Evolutionary conservation across 257 asterid genomes (phyloP).

Genomic region (Rehmannia glutinosa): DNA sequence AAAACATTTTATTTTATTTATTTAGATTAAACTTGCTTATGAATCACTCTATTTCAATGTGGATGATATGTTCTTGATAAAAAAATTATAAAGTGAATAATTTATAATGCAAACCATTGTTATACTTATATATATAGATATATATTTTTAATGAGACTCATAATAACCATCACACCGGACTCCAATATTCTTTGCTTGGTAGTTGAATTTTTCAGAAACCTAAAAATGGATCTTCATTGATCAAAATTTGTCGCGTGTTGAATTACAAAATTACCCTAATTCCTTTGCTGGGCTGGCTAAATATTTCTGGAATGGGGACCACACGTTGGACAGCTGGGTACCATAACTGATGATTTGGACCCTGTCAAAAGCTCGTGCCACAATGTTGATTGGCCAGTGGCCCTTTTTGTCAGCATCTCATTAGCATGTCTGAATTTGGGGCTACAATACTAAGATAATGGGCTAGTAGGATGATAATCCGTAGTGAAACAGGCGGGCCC

Average conservation of each 20-base stretch:
- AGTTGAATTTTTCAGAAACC: slow-evolving; percentile 19
- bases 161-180: slow-evolving; percentile 6
- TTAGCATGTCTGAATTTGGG: neutral
- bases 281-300: slow-evolving; percentile 19
- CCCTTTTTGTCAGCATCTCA: neutral
- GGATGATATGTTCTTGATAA: too few species aligned
- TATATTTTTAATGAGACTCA: neutral
- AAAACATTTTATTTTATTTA: neutral
- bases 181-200: slow-evolving; percentile 29
- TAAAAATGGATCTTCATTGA: neutral
- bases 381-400: neutral
- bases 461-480: neutral
- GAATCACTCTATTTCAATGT: too few species aligned
- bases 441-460: neutral
- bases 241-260: neutral
- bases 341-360: slow-evolving; percentile 7
- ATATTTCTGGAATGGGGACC: slow-evolving; percentile 19
- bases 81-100: too few species aligned
- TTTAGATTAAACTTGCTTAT: too few species aligned
- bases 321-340: slow-evolving; percentile 27
- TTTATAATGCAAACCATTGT: too few species aligned
- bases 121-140: neutral
- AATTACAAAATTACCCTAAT: slow-evolving; percentile 25
- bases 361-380: neutral
- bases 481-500: neutral